These are phyloP conservation scores for Cryphonectria parasitica DNA, from an alignment of 2,329 filamentous ascomycete genomes.

Conservation along the genomic window DNA sequence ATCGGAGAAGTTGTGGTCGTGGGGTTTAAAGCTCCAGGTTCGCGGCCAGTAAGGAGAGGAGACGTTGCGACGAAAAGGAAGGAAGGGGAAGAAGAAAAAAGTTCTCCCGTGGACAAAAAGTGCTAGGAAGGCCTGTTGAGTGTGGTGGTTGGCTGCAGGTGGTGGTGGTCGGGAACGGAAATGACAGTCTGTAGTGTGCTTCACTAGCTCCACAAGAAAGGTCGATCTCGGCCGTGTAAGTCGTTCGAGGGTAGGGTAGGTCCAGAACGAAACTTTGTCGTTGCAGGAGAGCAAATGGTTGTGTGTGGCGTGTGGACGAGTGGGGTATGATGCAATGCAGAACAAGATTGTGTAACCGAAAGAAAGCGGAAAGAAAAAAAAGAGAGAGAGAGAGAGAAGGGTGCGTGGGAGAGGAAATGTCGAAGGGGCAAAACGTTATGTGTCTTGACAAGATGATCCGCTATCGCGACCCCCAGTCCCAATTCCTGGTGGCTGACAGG, in stretches of 20 bases:
- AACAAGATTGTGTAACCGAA: not conserved
- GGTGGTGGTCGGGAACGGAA: not conserved
- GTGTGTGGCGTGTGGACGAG: not conserved
- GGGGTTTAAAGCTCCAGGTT: not conserved
- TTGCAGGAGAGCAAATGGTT: not conserved
- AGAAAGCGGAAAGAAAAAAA: not conserved
- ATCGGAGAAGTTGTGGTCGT: not conserved
- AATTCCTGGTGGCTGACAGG: constrained; percentile 21
- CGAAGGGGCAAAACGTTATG: not conserved
- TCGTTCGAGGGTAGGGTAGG: not conserved
- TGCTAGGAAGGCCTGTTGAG: not conserved
- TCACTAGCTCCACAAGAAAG: constrained; percentile 10
- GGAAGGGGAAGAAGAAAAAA: not conserved
- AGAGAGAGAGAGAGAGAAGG: not conserved
- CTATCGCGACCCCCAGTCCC: constrained; percentile 2
- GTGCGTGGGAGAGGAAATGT: not conserved
- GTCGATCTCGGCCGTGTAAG: constrained; percentile 5
- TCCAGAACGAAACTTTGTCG: not conserved
- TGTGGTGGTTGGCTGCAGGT: not conserved
- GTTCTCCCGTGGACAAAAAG: not conserved
- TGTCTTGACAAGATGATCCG: not conserved
- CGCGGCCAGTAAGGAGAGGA: not conserved
- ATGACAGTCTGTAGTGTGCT: not conserved
- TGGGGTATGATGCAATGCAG: not conserved
- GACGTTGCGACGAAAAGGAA: not conserved